These are phyloP conservation scores for Pseudogymnoascus sp. DNA, from an alignment of 2,329 filamentous ascomycete species.

Conservation along the genomic window DNA sequence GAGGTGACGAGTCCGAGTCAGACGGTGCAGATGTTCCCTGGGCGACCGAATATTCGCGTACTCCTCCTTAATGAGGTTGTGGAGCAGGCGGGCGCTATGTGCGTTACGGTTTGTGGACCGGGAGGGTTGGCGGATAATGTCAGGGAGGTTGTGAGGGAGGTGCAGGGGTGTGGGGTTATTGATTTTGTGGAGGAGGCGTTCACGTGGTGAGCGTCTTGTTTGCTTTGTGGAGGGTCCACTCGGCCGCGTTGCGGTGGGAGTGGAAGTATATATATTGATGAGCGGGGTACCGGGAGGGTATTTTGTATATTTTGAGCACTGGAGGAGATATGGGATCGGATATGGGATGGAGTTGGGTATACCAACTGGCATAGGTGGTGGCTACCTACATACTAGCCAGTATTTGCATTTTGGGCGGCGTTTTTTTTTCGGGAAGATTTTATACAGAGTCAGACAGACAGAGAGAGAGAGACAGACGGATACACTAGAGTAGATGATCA, in stretches of 20 bases:
- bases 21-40: conserved; percentile 87
- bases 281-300: background rate
- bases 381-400: conserved; percentile 3
- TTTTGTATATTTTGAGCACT: background rate
- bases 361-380: background rate
- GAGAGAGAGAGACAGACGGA: background rate
- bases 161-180: conserved; percentile 55
- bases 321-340: background rate
- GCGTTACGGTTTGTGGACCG: conserved; percentile 72
- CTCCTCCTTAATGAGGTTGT: conserved; percentile 76
- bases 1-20: conserved; percentile 70
- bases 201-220: conserved; percentile 34
- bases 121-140: conserved; percentile 72
- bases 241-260: background rate
- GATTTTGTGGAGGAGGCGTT: conserved; percentile 77
- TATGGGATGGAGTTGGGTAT: conserved; percentile 2
- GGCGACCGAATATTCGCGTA: conserved; percentile 73
- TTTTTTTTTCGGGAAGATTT: background rate
- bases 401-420: background rate
- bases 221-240: background rate
- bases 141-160: conserved; percentile 56
- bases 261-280: background rate
- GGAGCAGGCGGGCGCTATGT: conserved; percentile 80
- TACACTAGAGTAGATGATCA: background rate
- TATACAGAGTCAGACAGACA: background rate